Percentiles rank a stretch among this genome's conserved stretches.
Evolutionary conservation across 805 yeast species (phyloP).

Genomic region (Ogataea pilisensis): DNA sequence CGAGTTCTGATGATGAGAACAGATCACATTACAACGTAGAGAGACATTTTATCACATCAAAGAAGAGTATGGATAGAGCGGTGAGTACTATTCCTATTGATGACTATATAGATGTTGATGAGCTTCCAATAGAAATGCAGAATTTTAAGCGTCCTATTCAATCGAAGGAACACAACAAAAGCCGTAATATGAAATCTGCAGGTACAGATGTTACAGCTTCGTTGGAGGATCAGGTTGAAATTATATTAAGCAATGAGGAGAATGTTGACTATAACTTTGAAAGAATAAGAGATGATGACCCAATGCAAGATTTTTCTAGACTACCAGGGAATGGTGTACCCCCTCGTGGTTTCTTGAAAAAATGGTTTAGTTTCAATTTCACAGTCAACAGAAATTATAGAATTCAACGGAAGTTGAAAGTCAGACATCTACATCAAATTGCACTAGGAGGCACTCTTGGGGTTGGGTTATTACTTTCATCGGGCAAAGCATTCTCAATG

Average conservation of each 20-base stretch:
- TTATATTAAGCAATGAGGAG: constrained; percentile 29
- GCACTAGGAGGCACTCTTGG: constrained; percentile 79
- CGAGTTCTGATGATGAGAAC: neutral
- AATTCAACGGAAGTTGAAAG: constrained; percentile 55
- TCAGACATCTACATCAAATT: constrained; percentile 71
- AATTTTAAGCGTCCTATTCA: neutral
- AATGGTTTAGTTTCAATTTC: constrained; percentile 7
- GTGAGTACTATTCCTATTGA: constrained; percentile 25
- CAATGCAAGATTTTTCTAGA: constrained; percentile 6
- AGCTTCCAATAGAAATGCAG: constrained; percentile 28
- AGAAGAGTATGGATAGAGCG: constrained; percentile 2
- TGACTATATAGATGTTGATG: constrained; percentile 25
- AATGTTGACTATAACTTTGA: constrained; percentile 28
- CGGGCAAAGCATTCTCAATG: constrained; percentile 68
- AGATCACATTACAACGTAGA: neutral
- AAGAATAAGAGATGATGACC: constrained; percentile 14
- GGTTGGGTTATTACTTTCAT: constrained; percentile 65
- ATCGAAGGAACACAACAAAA: neutral
- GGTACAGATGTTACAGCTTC: neutral
- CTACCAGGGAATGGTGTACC: neutral
- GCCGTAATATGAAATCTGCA: neutral
- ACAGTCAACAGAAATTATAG: constrained; percentile 22
- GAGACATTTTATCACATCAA: neutral
- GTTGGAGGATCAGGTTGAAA: constrained; percentile 17
- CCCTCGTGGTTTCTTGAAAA: neutral